Conservation (phyloP, 2,329 filamentous ascomycete genomes). For the Aspergillus felis region DNA sequence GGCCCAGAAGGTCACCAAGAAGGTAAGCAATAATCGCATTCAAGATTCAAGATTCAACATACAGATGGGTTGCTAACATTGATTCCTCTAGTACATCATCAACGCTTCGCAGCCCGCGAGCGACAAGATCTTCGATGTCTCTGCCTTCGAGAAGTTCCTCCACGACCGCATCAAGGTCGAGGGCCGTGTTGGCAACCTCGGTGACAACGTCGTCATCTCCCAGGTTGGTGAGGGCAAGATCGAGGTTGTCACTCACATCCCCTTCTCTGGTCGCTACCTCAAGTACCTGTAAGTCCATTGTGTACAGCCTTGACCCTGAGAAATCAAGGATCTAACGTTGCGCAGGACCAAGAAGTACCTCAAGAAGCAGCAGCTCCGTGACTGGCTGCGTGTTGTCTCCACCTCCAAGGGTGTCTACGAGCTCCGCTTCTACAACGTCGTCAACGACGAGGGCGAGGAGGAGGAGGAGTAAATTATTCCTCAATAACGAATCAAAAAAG, state of each 20-base stretch:
- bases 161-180: slow-evolving; percentile 99
- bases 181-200: slow-evolving; percentile 95
- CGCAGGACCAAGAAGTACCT: slow-evolving; percentile 99
- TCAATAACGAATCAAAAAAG: slow-evolving; percentile 19
- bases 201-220: slow-evolving; percentile 84
- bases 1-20: slow-evolving; percentile 48
- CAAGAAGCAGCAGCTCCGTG: slow-evolving; percentile 99
- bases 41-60: background rate
- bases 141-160: slow-evolving; percentile 99
- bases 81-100: slow-evolving; percentile 77
- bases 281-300: slow-evolving; percentile 85
- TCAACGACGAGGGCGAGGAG: slow-evolving; percentile 95
- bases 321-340: background rate
- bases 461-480: slow-evolving; percentile 82
- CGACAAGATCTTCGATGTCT: slow-evolving; percentile 99
- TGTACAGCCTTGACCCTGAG: background rate
- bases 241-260: slow-evolving; percentile 94
- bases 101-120: slow-evolving; percentile 96
- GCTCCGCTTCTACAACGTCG: slow-evolving; percentile 99
- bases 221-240: slow-evolving; percentile 96
- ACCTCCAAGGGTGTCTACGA: slow-evolving; percentile 98
- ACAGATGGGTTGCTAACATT: slow-evolving; percentile 2
- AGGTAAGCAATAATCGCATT: slow-evolving; percentile 32
- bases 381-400: slow-evolving; percentile 98
- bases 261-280: slow-evolving; percentile 97